Conservation (phyloP, 352 stramenopile species). For the Phytopythium kandeliae region DNA sequence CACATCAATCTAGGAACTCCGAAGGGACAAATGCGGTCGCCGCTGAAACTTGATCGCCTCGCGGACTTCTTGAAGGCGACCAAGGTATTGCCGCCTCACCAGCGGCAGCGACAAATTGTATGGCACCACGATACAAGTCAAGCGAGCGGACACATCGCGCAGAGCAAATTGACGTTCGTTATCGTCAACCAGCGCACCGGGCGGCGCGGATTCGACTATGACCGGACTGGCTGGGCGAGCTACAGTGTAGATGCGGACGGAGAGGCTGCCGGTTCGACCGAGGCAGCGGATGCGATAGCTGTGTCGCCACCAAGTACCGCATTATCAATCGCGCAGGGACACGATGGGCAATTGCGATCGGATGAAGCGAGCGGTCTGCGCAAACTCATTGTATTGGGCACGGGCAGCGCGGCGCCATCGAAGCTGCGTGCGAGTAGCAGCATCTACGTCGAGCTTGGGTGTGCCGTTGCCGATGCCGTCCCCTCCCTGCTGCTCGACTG, state of each 20-base stretch:
- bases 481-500: conserved; percentile 89
- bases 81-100: conserved; percentile 8
- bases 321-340: neutral
- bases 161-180: conserved; percentile 44
- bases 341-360: neutral
- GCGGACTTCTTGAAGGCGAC: conserved; percentile 12
- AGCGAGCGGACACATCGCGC: conserved; percentile 29
- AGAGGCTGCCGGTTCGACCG: conserved; percentile 2
- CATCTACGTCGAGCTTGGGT: conserved; percentile 84
- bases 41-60: conserved; percentile 4
- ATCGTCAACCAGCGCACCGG: conserved; percentile 11
- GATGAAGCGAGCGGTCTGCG: conserved; percentile 3
- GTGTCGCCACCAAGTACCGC: neutral
- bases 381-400: conserved; percentile 91
- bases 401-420: conserved; percentile 93
- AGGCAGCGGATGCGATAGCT: neutral
- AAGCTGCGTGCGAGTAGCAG: conserved; percentile 96
- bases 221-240: conserved; percentile 33
- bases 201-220: conserved; percentile 26
- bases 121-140: conserved; percentile 6
- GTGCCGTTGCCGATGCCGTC: conserved; percentile 15
- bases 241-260: conserved; percentile 11
- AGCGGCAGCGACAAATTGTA: conserved; percentile 29
- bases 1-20: too few relatives aligned
- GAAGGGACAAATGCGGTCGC: too few relatives aligned